Conservation (phyloP, 2,329 filamentous ascomycete species). For the Whalleya microplaca region DNA sequence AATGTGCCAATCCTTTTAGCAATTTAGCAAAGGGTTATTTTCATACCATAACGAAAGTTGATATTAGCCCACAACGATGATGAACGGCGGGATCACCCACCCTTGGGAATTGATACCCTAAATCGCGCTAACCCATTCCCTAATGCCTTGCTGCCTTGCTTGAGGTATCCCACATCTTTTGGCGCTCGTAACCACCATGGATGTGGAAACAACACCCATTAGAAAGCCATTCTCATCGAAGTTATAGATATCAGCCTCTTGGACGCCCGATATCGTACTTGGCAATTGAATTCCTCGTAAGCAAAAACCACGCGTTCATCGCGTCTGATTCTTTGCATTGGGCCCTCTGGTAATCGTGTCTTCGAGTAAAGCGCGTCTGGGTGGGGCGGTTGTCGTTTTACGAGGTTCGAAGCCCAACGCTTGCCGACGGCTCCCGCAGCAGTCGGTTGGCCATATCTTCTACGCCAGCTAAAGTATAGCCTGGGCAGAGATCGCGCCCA, state of each 20-base stretch:
- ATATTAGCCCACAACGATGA: slow-evolving; percentile 6
- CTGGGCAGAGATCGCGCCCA: slow-evolving; percentile 29
- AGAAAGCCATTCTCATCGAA: slow-evolving; percentile 38
- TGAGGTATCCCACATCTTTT: slow-evolving; percentile 26
- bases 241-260: slow-evolving; percentile 28
- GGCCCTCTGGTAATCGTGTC: slow-evolving; percentile 31
- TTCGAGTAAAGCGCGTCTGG: slow-evolving; percentile 26
- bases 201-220: slow-evolving; percentile 33
- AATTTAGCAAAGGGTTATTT: too few species aligned
- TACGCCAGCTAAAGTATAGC: slow-evolving; percentile 23
- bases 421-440: slow-evolving; percentile 25
- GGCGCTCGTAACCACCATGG: slow-evolving; percentile 33
- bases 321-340: slow-evolving; percentile 29
- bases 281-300: slow-evolving; percentile 20
- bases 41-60: slow-evolving; percentile 8
- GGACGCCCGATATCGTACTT: slow-evolving; percentile 32
- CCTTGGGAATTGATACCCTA: slow-evolving; percentile 17
- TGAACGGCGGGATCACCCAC: slow-evolving; percentile 16
- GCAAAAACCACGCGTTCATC: slow-evolving; percentile 27
- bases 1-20: too few species aligned
- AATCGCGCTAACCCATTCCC: slow-evolving; percentile 34
- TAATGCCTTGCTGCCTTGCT: slow-evolving; percentile 31
- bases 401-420: slow-evolving; percentile 33
- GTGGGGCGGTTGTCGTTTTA: slow-evolving; percentile 33
- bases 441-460: slow-evolving; percentile 33